A percentile compares a stretch with the other conserved stretches of the same genome.
Evolutionary conservation across 176 grass and related monocot genomes (phyloP).

Genomic region (Secale cereale): DNA sequence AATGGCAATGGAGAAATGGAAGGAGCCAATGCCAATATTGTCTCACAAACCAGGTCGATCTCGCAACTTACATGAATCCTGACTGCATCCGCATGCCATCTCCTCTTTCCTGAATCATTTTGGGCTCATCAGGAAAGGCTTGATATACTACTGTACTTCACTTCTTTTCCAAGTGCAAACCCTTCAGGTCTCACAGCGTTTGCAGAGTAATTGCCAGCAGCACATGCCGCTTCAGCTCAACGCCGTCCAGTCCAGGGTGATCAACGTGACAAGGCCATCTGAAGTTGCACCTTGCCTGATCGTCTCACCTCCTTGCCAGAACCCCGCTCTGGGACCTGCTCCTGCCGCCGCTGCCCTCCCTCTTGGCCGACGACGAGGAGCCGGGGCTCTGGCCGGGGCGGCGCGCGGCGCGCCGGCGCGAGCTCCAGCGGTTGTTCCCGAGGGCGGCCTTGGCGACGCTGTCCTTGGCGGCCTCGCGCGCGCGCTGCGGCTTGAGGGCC

Average conservation of each 20-base stretch:
- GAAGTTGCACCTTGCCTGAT: too few species aligned
- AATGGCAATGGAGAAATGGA: too few species aligned
- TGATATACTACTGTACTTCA: too few species aligned
- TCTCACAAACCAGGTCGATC: too few species aligned
- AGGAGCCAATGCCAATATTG: too few species aligned
- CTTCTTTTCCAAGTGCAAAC: too few species aligned
- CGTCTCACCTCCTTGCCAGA: constrained; percentile 1
- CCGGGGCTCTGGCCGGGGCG: constrained; percentile 25
- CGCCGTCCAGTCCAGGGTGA: background rate
- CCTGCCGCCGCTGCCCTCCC: constrained; percentile 5
- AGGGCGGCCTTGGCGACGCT: constrained; percentile 80
- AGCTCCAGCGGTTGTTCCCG: constrained; percentile 41
- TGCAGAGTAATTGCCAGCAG: background rate
- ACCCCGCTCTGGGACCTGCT: constrained; percentile 24
- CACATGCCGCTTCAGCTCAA: background rate
- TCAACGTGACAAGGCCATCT: background rate
- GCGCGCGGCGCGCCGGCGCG: constrained; percentile 39
- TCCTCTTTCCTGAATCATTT: constrained; percentile 1
- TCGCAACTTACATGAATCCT: background rate
- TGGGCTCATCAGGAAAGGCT: background rate
- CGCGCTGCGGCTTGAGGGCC: constrained; percentile 63
- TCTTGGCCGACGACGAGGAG: background rate
- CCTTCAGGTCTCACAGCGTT: background rate
- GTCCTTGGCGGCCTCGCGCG: constrained; percentile 56
- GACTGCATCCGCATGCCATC: background rate